Evolutionary conservation across 169 alveolate genomes (phyloP), one percentile per base, ranked within the genome.

Genomic region (Cryptosporidium ubiquitum): DNA sequence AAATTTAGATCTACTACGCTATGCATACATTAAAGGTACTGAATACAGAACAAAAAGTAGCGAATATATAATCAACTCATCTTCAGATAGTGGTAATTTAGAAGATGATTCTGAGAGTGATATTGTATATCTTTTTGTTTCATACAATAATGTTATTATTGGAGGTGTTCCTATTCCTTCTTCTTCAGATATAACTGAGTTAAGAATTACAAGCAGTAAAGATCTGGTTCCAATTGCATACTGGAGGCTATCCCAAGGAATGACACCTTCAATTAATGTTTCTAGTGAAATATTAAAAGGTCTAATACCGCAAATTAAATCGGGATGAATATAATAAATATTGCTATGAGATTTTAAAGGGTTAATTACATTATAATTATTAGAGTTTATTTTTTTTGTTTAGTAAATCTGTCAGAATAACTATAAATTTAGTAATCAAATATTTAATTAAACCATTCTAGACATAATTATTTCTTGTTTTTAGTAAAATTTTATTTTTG

Each of bases 251-350:
- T 64, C 71, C 3, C 71, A 64, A 29, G 71, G 71, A 18, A 64
- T 64, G 71, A 64, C 71, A 3, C 71, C 71, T 5, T 64, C 71
- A 33, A 64, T 64, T 16, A 64, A 23, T 37, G 71, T 64, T 0
- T 64, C 71, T 33, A 31, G 12, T 5, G 71, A 64, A 3, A 64
- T 31, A 20, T 29, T 79, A 64, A 64, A 79, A 33, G 73, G 79
- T 18, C 31, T 79, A 20, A 40, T 79, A 9, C 37, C 86, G 4
- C 86, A 79, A 64, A 79, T 79, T 20, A 58, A 61, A n/a, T 10
- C 71, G 18, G 49, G 10, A 51, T 47, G 58, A 37, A 40, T 35
- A 44, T 40, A 42, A 70, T 44, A 37, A 20, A 10, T 42, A 26
- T 3, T 40, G 10, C 18, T 40, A 18, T 39, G 12, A 69, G 26